phyloP scores from a whole-genome alignment of 1,139 yeast genomes.

The Blastobotrys aristatus region DNA sequence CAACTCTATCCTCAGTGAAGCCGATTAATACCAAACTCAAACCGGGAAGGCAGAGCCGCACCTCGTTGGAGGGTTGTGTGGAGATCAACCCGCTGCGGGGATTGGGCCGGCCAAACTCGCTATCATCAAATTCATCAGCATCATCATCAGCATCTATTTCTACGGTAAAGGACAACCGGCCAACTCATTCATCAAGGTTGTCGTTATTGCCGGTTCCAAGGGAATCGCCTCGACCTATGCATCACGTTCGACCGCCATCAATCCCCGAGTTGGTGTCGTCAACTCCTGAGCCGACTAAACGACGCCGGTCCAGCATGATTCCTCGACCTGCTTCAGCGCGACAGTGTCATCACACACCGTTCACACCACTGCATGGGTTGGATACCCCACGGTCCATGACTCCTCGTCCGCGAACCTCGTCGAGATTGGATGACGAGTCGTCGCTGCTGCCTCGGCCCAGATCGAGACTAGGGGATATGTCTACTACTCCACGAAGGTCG shows the following conservation, averaged over 20 bases:
- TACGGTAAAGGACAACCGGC: not conserved
- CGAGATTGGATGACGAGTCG: not conserved
- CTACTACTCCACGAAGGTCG: not conserved
- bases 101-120: conserved; percentile 5
- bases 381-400: conserved; percentile 4
- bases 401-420: conserved; percentile 4
- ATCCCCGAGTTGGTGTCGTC: conserved; percentile 2
- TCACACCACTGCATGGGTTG: not conserved
- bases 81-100: conserved; percentile 12
- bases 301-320: not conserved
- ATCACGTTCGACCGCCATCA: conserved; percentile 8
- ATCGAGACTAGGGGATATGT: not conserved
- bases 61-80: conserved; percentile 6
- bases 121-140: not conserved
- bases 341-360: not conserved
- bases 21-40: conserved; percentile 7
- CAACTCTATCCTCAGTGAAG: conserved; percentile 4
- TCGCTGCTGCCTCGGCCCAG: not conserved
- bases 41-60: not conserved
- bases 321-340: conserved; percentile 5
- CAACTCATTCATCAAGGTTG: conserved; percentile 2
- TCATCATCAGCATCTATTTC: not conserved
- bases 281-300: not conserved
- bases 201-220: conserved; percentile 10
- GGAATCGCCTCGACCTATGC: conserved; percentile 13